Conservation (phyloP, 208 protist genomes). For the Wallacemonas sp. region DNA sequence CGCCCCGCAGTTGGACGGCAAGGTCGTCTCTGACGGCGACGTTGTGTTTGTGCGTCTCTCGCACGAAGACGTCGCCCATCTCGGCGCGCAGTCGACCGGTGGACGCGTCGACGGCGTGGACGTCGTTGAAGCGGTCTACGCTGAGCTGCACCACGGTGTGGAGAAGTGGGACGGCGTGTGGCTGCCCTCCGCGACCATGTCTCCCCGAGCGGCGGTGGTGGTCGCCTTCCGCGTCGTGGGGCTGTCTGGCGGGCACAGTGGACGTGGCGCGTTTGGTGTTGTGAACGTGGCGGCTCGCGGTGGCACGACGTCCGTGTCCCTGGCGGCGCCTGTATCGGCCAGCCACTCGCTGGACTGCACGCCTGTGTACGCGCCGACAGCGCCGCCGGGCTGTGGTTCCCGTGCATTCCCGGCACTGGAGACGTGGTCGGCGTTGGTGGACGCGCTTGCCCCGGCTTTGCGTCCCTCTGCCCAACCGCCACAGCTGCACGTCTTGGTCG, state of each 20-base stretch:
- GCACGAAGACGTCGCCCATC: slow-evolving; percentile 14
- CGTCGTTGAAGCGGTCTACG: slow-evolving; percentile 29
- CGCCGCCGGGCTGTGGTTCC: not conserved
- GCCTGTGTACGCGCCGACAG: slow-evolving; percentile 45
- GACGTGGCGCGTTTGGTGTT: slow-evolving; percentile 1
- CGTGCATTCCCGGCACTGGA: not conserved
- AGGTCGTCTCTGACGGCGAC: slow-evolving; percentile 67
- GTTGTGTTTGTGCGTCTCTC: slow-evolving; percentile 45
- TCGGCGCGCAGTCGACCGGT: not conserved
- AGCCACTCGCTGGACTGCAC: slow-evolving; percentile 30
- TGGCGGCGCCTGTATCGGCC: slow-evolving; percentile 36
- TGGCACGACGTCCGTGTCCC: slow-evolving; percentile 12
- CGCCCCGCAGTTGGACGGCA: slow-evolving; percentile 37
- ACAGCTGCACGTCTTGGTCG: slow-evolving; percentile 40
- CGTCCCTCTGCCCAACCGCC: not conserved
- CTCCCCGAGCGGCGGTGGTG: slow-evolving; percentile 11
- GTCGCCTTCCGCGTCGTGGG: slow-evolving; percentile 48
- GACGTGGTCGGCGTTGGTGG: not conserved
- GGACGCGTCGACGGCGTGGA: slow-evolving; percentile 35
- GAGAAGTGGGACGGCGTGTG: slow-evolving; percentile 22
- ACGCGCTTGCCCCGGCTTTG: not conserved
- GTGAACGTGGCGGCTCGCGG: not conserved
- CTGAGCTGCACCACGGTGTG: slow-evolving; percentile 25
- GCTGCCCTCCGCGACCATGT: not conserved
- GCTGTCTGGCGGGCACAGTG: slow-evolving; percentile 3